phyloP scores from a whole-genome alignment of 495 filamentous ascomycete species.

The Podospora pseudocomata region DNA sequence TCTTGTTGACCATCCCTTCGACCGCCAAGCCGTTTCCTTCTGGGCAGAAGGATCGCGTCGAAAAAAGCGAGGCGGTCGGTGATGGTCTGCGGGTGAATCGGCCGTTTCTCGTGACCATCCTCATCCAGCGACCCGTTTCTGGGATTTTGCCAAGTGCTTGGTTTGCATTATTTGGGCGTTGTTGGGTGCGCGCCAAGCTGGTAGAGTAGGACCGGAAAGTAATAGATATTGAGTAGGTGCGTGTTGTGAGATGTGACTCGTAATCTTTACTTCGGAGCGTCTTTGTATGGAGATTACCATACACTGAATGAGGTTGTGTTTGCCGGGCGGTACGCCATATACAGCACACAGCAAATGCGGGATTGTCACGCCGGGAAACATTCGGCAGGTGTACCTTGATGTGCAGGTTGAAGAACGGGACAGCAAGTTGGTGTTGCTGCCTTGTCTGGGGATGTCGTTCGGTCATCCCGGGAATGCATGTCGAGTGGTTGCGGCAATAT shows the following conservation, averaged over 20 bases:
- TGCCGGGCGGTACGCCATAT: background rate
- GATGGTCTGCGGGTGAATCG: background rate
- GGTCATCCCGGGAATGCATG: background rate
- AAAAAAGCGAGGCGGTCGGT: background rate
- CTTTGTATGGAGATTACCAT: too few relatives aligned
- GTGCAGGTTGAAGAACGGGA: background rate
- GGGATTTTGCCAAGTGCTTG: background rate
- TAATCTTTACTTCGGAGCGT: background rate
- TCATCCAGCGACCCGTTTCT: background rate
- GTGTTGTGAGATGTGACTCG: background rate
- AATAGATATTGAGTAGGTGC: background rate
- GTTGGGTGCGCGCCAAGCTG: background rate
- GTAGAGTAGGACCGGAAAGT: background rate
- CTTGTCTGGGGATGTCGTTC: background rate
- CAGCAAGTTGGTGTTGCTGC: background rate
- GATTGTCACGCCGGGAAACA: background rate
- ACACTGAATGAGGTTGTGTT: background rate
- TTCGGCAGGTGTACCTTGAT: background rate
- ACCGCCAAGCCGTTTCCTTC: background rate
- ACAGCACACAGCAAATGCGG: background rate
- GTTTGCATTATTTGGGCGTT: background rate
- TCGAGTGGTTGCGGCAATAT: background rate
- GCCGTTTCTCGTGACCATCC: background rate
- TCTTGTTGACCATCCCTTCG: background rate
- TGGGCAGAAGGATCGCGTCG: background rate